Evolutionary conservation across 495 filamentous ascomycete genomes (phyloP), one percentile per base, ranked within the genome.

Genomic region (Gamarada debralockiae): DNA sequence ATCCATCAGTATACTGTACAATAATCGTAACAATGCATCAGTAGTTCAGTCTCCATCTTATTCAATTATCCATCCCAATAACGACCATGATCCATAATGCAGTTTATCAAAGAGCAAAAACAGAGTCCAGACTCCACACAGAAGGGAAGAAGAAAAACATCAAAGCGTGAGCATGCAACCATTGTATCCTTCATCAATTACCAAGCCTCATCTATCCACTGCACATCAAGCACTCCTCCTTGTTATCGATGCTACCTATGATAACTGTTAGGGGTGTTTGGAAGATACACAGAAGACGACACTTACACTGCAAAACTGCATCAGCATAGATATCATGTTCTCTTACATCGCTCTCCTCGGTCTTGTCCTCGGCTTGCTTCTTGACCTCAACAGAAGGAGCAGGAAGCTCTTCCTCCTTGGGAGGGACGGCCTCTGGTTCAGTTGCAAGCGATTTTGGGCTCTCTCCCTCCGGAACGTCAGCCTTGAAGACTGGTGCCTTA

Each of bases 271-370:
- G 50, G 53, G 24, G 17, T 43, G 37, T 6, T 52, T 8, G 31
- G 15, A 13, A 23, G 9, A 18, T 24, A 10, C 21, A 20, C 15
- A 48, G 38, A 21, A 15, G 40, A 43, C n/a, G 40, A 17, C 10
- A 68, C 78, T 76, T 87, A 84, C 93, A 98, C 66, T 83, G 79
- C 67, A 98, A 74, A 22, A 90, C 92, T 50, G 88, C 86, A 60
- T 96, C 86, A 3, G 90, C 89, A 70, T 93, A 98, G 60, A 98
- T 98, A 68, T 97, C 90, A 21, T 76, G 77, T 65, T 97, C 90
- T 5, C 87, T 78, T 51, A 80, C 81, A 50, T 79, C 73, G 66
- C 79, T 90, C 55, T 80, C 75, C 0, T 79, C 78, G 41, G 84
- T 76, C 18, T 75, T 75, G 59, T 90, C 86, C 56, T 87, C 83